phyloP scores from a whole-genome alignment of 176 grass and related monocot genomes.

The Eleusine coracana region DNA sequence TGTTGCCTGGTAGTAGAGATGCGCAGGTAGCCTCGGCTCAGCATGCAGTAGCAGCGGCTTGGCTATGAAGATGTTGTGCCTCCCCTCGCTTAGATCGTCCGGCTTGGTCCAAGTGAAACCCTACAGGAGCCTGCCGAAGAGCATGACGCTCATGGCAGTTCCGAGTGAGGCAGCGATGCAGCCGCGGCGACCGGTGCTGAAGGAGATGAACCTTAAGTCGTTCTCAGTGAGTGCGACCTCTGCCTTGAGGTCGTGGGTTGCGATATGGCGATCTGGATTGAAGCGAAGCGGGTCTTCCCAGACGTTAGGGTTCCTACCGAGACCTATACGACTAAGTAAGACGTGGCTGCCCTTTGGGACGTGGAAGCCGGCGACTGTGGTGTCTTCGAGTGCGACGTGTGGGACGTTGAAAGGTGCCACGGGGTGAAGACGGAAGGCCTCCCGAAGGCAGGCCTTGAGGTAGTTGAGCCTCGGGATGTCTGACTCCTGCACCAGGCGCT shows the following conservation, averaged over 20 bases:
- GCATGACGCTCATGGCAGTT: constrained; percentile 28
- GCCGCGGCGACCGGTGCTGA: constrained; percentile 28
- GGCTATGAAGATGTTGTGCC: neutral
- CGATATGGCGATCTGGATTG: constrained; percentile 33
- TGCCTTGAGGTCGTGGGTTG: neutral
- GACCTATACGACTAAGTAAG: constrained; percentile 27
- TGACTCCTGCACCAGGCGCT: constrained; percentile 29
- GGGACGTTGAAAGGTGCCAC: constrained; percentile 33
- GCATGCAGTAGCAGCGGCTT: constrained; percentile 7
- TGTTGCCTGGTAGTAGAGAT: too few species aligned
- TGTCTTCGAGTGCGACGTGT: constrained; percentile 25
- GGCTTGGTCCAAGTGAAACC: constrained; percentile 44
- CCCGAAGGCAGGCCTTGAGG: constrained; percentile 38
- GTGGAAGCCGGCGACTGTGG: constrained; percentile 31
- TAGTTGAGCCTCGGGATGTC: constrained; percentile 35
- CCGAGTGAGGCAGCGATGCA: constrained; percentile 29
- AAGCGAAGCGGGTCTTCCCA: constrained; percentile 44
- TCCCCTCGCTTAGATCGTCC: constrained; percentile 22
- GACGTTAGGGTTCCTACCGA: constrained; percentile 41
- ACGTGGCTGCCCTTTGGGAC: constrained; percentile 45
- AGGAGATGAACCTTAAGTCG: constrained; percentile 39
- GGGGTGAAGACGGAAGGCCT: constrained; percentile 48
- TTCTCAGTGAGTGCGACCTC: constrained; percentile 35
- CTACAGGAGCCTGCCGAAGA: constrained; percentile 41
- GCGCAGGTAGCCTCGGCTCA: too few species aligned